phyloP scores from a whole-genome alignment of 306 rosid species.

The Vigna mungo region DNA sequence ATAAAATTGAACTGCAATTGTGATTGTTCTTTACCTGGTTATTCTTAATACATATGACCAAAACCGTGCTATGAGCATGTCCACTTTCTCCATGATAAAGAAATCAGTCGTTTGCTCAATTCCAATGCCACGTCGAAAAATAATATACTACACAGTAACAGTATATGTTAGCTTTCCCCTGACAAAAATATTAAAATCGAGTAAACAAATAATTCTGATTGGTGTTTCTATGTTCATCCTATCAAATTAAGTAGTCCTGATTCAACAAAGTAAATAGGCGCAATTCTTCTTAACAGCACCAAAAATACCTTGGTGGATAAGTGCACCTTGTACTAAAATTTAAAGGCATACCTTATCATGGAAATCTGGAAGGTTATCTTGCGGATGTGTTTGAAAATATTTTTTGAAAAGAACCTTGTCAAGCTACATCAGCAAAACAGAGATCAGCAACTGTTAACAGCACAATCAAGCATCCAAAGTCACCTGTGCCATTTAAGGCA shows the following conservation, averaged over 20 bases:
- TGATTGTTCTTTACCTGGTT: slow-evolving; percentile 55
- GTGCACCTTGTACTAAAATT: slow-evolving; percentile 20
- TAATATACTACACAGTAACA: slow-evolving; percentile 69
- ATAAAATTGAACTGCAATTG: background rate
- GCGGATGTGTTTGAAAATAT: slow-evolving; percentile 66
- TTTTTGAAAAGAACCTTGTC: slow-evolving; percentile 76
- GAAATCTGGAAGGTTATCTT: slow-evolving; percentile 73
- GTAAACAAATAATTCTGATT: background rate
- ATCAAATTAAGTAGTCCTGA: too few species aligned
- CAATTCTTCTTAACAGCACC: too few species aligned
- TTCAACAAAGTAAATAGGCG: too few species aligned
- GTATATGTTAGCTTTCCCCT: slow-evolving; percentile 40
- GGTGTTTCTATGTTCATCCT: background rate
- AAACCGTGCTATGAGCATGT: slow-evolving; percentile 73
- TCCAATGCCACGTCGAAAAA: slow-evolving; percentile 91
- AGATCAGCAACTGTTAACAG: slow-evolving; percentile 38
- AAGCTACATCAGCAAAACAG: slow-evolving; percentile 62
- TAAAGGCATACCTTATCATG: slow-evolving; percentile 71
- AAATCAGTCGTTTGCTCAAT: slow-evolving; percentile 73
- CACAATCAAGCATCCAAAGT: slow-evolving; percentile 34
- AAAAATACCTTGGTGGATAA: background rate
- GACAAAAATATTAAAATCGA: slow-evolving; percentile 11
- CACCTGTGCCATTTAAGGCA: background rate
- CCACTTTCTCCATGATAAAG: slow-evolving; percentile 90
- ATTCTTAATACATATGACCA: slow-evolving; percentile 70